Base-by-base conservation (phyloP, 2,329 filamentous ascomycete species). In the Fusarium duplospermum region DNA sequence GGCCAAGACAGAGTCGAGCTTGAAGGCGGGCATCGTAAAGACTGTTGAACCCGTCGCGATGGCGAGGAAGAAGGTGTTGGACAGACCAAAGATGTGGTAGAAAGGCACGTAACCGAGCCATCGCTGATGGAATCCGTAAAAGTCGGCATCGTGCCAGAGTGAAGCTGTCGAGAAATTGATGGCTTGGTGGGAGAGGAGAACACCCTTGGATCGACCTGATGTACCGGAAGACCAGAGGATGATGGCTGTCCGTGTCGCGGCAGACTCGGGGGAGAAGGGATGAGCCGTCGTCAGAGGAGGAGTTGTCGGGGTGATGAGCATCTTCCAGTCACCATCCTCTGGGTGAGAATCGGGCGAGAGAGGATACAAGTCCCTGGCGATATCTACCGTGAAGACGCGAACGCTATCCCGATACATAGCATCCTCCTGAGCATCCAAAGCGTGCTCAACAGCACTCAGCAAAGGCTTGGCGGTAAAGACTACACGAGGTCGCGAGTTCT, bases 141-240 rank as follows among this genome's bases (percentile, higher is more conserved):
- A 82, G 70, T 87, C 83, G 68, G 88, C 88, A 35, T 89, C 84
- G 27, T 87, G 84, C 70, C 86, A 83, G n/a, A 88, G 80, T 3
- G 84, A 83, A 1, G 80, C 78, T 20, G 87, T 90, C 42, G 91
- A 86, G 69, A 93, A 87, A 81, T 92, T 84, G 66, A 86, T 90
- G 67, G 93, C 93, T 66, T 85, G 84, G 80, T 95, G 93, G 3
- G 90, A 90, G 62, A 94, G 90, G 77, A 93, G 88, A 1, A 94
- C 93, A 40, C 93, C 93, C 79, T 95, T 95, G 14, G 93, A 92
- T 0, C 92, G 85, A 2, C 93, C 93, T 0, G 93, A 95, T 0
- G 91, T 93, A 14, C 93, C 88, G 1, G 88, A 90, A 0, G 84
- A 85, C 84, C 84, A 86, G 61, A 86, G 80, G 57, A 86, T 84